A percentile compares a stretch with the other conserved stretches of the same genome.
These are phyloP conservation scores for Lodderomyces beijingensis DNA, from an alignment of 1,139 yeast genomes.

Conservation along the genomic window DNA sequence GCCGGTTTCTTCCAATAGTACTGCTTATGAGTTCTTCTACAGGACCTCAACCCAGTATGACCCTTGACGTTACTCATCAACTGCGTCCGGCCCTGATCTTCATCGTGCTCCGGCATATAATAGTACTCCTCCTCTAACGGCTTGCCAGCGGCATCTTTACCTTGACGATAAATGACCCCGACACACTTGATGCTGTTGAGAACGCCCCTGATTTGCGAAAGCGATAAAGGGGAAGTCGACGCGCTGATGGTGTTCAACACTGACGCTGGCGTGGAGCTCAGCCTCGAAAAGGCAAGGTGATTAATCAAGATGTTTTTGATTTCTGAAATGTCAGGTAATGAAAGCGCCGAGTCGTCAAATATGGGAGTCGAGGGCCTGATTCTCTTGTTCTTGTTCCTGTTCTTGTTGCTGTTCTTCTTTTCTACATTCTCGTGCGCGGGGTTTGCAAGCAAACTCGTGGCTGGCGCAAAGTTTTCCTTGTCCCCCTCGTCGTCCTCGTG, in stretches of 20 bases:
- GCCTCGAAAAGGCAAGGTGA: slow-evolving; percentile 85
- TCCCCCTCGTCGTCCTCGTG: no score
- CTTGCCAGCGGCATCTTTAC: slow-evolving; percentile 96
- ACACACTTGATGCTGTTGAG: slow-evolving; percentile 52
- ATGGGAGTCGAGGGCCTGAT: slow-evolving; percentile 13
- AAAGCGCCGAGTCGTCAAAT: slow-evolving; percentile 15
- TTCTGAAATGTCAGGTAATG: slow-evolving; percentile 42
- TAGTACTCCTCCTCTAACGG: slow-evolving; percentile 91
- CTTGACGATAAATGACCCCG: slow-evolving; percentile 81
- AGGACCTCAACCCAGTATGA: slow-evolving; percentile 74
- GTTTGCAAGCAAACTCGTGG: no score
- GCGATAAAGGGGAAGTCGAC: slow-evolving; percentile 38
- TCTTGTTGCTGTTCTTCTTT: not conserved
- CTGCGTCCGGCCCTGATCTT: slow-evolving; percentile 60
- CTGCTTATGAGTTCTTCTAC: slow-evolving; percentile 93
- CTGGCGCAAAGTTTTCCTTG: no score
- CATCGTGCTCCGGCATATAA: slow-evolving; percentile 79
- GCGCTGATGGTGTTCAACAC: slow-evolving; percentile 59
- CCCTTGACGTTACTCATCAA: slow-evolving; percentile 79
- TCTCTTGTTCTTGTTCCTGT: not conserved
- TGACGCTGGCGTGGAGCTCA: slow-evolving; percentile 80
- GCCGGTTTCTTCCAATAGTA: slow-evolving; percentile 81
- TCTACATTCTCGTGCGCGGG: slow-evolving; percentile 6
- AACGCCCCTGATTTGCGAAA: slow-evolving; percentile 49
- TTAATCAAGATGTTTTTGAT: slow-evolving; percentile 67